Base-by-base conservation (phyloP, 1,139 yeast genomes). In the Candida glucosophila region DNA sequence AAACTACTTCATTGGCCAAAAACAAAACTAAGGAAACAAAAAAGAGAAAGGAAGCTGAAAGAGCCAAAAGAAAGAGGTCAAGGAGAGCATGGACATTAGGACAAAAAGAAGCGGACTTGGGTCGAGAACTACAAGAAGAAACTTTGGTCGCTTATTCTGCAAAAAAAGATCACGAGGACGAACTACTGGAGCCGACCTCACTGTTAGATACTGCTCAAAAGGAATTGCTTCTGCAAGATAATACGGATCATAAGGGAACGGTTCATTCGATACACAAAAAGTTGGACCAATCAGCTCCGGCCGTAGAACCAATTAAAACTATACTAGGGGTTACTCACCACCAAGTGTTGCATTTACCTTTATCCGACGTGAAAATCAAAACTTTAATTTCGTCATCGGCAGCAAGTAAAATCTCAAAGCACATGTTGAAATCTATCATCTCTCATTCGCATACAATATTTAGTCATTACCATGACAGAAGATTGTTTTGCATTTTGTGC, bases 291-390 rank as follows among this genome's bases (percentile, higher is more conserved):
- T n/a, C n/a, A n/a, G n/a, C n/a, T n/a, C 60, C 66, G 2, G 55
- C 47, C 27, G 46, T 59, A 15, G 47, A 37, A 20, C 60, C 67
- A 2, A 51, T 45, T 22, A 58, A 55, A 30, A 59, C 67, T 9
- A 60, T 63, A 20, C 53, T 60, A 33, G 69, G 69, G 1, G 46
- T 62, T 23, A 49, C 58, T 3, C 58, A 57, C 31, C 42, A 47
- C 25, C 68, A 62, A 31, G 55, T 62, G 14, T 43, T 55, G 29
- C 48, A 47, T 21, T 46, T 58, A 19, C 54, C 49, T 16, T 35
- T 45, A 15, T 42, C 52, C 5, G 69, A 63, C 41, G 66, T 63
- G 22, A 61, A 61, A 35, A 39, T 60, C 26, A 63, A 61, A 32
- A 55, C 61, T 17, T 55, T 63, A 22, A 43, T 54, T 14, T 44